A percentile compares a stretch with the other conserved stretches of the same genome.
These are phyloP conservation scores for Cantharellus cinnabarinus DNA, from an alignment of 768 basidiomycete genomes.

Conservation along the genomic window DNA sequence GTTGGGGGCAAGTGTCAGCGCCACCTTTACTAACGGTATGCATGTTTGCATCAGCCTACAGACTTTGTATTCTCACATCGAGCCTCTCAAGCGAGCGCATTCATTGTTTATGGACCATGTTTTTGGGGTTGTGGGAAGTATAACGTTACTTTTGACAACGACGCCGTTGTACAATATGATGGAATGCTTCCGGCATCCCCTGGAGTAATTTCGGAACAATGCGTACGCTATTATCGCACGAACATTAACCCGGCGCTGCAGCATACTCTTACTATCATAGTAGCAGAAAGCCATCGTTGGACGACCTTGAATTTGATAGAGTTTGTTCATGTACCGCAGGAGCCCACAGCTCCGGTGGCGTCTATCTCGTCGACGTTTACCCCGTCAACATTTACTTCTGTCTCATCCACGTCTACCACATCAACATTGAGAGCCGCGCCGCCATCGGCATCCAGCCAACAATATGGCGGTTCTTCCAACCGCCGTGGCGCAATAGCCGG, in stretches of 20 bases:
- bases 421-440: no score
- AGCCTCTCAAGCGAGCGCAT: not conserved
- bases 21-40: no score
- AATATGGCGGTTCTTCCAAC: not conserved
- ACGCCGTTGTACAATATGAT: not conserved
- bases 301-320: no score
- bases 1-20: no score
- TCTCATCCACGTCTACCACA: no score
- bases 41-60: no score
- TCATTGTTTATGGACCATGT: not conserved
- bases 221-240: not conserved
- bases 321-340: no score
- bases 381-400: no score
- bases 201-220: not conserved
- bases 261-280: not conserved
- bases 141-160: not conserved
- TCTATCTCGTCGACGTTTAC: no score
- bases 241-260: not conserved
- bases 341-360: no score
- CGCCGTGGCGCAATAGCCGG: constrained; percentile 1
- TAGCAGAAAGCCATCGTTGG: not conserved
- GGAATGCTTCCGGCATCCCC: not conserved
- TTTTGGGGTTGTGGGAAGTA: not conserved
- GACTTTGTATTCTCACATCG: no score
- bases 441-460: not conserved